phyloP scores from a whole-genome alignment of 2,329 filamentous ascomycete species.

The Parascedosporium putredinis region DNA sequence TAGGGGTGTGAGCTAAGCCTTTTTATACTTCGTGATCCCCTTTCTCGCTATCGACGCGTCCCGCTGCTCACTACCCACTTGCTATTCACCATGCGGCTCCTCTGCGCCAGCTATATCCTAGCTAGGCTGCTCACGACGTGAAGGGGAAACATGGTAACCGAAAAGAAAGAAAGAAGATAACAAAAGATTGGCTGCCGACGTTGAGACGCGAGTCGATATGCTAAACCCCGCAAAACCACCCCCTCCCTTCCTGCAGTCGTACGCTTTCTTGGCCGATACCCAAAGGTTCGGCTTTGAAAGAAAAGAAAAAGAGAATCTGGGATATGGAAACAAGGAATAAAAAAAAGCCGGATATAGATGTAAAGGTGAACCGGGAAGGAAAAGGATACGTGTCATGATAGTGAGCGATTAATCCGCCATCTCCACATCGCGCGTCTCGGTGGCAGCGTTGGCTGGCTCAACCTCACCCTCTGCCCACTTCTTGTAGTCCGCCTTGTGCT shows the following conservation, averaged over 20 bases:
- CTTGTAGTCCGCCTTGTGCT: constrained; percentile 57
- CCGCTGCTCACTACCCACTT: neutral
- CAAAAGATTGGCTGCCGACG: neutral
- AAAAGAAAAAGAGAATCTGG: neutral
- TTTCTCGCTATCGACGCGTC: neutral
- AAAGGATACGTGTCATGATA: neutral
- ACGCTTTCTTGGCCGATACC: neutral
- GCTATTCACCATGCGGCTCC: neutral
- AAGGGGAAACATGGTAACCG: neutral
- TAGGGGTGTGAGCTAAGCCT: neutral
- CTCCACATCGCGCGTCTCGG: neutral
- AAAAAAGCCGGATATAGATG: neutral
- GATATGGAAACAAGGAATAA: neutral
- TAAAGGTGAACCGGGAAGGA: neutral
- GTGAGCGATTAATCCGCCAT: neutral
- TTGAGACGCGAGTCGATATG: neutral
- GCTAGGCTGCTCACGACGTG: too few relatives aligned
- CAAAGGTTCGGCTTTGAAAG: neutral
- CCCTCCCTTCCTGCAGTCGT: neutral
- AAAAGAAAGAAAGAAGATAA: neutral
- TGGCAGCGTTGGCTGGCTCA: neutral
- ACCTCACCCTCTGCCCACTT: constrained; percentile 42
- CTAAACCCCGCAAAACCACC: neutral
- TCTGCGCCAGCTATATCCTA: too few relatives aligned
- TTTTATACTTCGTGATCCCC: neutral